Conservation (phyloP, 768 basidiomycete genomes). For the Daedalea quercina region DNA sequence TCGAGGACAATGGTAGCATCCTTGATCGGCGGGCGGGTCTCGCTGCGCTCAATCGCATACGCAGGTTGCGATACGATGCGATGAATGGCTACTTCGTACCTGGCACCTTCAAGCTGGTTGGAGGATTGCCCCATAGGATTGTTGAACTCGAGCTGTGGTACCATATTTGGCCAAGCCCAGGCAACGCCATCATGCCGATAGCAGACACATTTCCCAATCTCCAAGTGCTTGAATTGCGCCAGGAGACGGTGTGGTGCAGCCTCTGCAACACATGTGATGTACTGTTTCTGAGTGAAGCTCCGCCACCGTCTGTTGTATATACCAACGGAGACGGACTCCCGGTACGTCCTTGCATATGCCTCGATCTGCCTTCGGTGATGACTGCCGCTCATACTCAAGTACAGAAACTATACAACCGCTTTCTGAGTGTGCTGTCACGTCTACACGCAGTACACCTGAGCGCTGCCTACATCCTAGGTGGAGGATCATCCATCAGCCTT, state of each 20-base stretch:
- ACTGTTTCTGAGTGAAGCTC: conserved; percentile 9
- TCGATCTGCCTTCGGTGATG: background rate
- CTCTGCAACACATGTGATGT: conserved; percentile 13
- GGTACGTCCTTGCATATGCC: conserved; percentile 5
- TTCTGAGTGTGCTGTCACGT: conserved; percentile 1
- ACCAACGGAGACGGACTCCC: conserved; percentile 12
- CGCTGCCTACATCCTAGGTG: conserved; percentile 6
- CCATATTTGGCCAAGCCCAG: conserved; percentile 11
- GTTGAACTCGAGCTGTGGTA: conserved; percentile 10
- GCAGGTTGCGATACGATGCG: conserved; percentile 11
- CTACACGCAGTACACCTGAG: conserved; percentile 7
- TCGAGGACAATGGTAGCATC: too few relatives aligned
- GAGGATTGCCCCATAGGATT: conserved; percentile 4
- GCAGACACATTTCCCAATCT: conserved; percentile 6
- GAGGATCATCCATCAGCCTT: background rate
- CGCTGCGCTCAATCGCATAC: conserved; percentile 5
- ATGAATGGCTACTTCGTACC: background rate
- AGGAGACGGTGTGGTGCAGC: conserved; percentile 11
- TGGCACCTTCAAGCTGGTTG: background rate
- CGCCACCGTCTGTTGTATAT: conserved; percentile 8
- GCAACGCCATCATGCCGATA: conserved; percentile 2
- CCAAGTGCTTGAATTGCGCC: conserved; percentile 6
- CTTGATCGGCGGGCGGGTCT: too few relatives aligned
- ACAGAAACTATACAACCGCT: conserved; percentile 5
- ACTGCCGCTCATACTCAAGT: background rate